Conservation (phyloP, 805 yeast genomes). For the Candida germanica region DNA sequence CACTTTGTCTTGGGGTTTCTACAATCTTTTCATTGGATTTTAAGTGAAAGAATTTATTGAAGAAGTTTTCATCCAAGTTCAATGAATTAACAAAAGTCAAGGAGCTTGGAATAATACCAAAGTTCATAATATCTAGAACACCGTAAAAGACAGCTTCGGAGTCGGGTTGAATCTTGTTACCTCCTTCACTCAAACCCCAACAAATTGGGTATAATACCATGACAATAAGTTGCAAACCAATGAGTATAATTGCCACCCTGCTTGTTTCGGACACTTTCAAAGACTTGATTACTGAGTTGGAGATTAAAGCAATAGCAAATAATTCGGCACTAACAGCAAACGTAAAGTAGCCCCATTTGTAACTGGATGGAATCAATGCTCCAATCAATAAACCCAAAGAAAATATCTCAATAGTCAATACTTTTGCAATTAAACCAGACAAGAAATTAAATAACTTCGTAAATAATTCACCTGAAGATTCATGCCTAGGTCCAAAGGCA, state of each 20-base stretch:
- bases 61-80: constrained; percentile 26
- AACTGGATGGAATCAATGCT: constrained; percentile 48
- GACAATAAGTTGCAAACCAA: constrained; percentile 34
- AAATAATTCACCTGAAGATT: constrained; percentile 25
- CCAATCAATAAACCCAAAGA: constrained; percentile 58
- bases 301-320: constrained; percentile 34
- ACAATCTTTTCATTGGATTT: constrained; percentile 19
- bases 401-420: constrained; percentile 44
- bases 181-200: constrained; percentile 62
- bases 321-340: constrained; percentile 47
- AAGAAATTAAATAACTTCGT: constrained; percentile 27
- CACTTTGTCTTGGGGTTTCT: constrained; percentile 41
- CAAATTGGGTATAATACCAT: constrained; percentile 49
- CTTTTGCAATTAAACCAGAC: constrained; percentile 39
- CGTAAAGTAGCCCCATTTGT: constrained; percentile 69
- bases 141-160: constrained; percentile 60
- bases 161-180: constrained; percentile 57
- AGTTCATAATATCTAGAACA: constrained; percentile 48
- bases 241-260: constrained; percentile 13
- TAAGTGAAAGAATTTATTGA: constrained; percentile 14
- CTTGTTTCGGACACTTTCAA: constrained; percentile 7
- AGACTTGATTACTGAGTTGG: constrained; percentile 7
- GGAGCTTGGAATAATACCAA: constrained; percentile 40
- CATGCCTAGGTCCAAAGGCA: constrained; percentile 29
- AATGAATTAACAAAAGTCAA: constrained; percentile 26